Percentiles rank a stretch among this genome's conserved stretches.
Evolutionary conservation across 345 rosid genomes (phyloP).

Genomic region (Linum lewisii): DNA sequence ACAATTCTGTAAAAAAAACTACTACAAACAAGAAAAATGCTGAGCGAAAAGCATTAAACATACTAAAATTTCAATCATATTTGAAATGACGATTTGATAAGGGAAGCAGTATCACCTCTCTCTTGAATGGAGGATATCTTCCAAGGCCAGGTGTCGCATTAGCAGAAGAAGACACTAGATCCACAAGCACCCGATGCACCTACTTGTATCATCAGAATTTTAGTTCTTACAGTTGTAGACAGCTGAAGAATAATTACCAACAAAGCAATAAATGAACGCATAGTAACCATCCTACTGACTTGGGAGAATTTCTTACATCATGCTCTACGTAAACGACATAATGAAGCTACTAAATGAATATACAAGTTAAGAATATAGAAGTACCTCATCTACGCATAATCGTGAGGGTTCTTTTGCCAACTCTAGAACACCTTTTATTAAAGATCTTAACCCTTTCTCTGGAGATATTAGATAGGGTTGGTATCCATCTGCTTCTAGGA

Average conservation of each 20-base stretch:
- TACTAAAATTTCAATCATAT: too few relatives aligned
- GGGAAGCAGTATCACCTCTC: conserved; percentile 60
- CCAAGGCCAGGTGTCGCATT: conserved; percentile 97
- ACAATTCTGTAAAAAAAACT: too few relatives aligned
- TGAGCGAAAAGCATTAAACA: too few relatives aligned
- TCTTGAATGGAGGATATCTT: conserved; percentile 92
- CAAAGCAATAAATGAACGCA: too few relatives aligned
- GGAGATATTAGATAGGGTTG: conserved; percentile 99
- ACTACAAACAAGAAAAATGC: too few relatives aligned
- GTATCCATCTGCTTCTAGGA: conserved; percentile 97
- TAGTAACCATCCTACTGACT: too few relatives aligned
- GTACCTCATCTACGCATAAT: conserved; percentile 95
- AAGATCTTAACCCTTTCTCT: conserved; percentile 93
- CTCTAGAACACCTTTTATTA: conserved; percentile 92
- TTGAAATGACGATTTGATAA: background rate
- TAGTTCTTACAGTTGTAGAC: background rate
- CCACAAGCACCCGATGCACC: conserved; percentile 93
- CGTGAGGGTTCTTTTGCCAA: conserved; percentile 96
- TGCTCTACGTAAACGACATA: too few relatives aligned
- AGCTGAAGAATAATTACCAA: background rate
- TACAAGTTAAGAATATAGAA: background rate
- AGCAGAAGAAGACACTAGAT: conserved; percentile 80
- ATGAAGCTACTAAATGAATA: too few relatives aligned
- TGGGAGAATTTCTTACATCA: too few relatives aligned
- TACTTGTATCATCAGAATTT: conserved; percentile 20